Percentiles rank a stretch among this genome's conserved stretches.
Conservation (phyloP, 192 early-diverging fungal genomes). For the Coemansia sp. region DNA sequence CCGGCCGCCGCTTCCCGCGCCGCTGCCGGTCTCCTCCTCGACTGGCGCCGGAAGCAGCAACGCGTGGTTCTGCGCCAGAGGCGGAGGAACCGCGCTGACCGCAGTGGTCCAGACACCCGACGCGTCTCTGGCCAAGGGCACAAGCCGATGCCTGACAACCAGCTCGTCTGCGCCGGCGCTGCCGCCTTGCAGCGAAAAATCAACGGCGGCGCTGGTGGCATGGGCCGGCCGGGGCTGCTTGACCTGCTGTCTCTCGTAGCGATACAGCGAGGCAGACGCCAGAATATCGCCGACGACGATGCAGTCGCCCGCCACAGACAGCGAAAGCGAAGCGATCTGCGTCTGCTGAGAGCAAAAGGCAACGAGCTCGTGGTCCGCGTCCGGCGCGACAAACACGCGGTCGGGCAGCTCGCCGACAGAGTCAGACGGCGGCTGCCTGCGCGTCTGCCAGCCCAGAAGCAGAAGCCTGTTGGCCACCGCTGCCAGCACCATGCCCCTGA, state of each 20-base stretch:
- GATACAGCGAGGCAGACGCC: constrained; percentile 67
- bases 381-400: constrained; percentile 5
- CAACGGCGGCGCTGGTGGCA: background rate
- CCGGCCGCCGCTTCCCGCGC: background rate
- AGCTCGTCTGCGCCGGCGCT: background rate
- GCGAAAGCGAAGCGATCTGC: constrained; percentile 57
- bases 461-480: constrained; percentile 59
- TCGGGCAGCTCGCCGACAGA: background rate
- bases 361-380: constrained; percentile 28
- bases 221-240: too few species aligned
- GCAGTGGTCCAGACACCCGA: constrained; percentile 35
- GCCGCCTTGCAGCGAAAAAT: constrained; percentile 11
- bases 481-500: constrained; percentile 65
- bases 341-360: constrained; percentile 49
- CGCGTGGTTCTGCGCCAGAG: constrained; percentile 12
- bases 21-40: constrained; percentile 3
- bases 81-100: constrained; percentile 28
- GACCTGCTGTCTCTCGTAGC: too few species aligned
- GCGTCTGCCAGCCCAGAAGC: constrained; percentile 37
- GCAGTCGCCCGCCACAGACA: constrained; percentile 64
- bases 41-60: constrained; percentile 10
- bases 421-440: background rate
- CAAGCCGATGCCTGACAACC: constrained; percentile 11
- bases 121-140: constrained; percentile 37
- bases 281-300: constrained; percentile 82